Evolutionary conservation across 2,329 filamentous ascomycete species (phyloP).

Genomic region (Aspergillus brasiliensis): DNA sequence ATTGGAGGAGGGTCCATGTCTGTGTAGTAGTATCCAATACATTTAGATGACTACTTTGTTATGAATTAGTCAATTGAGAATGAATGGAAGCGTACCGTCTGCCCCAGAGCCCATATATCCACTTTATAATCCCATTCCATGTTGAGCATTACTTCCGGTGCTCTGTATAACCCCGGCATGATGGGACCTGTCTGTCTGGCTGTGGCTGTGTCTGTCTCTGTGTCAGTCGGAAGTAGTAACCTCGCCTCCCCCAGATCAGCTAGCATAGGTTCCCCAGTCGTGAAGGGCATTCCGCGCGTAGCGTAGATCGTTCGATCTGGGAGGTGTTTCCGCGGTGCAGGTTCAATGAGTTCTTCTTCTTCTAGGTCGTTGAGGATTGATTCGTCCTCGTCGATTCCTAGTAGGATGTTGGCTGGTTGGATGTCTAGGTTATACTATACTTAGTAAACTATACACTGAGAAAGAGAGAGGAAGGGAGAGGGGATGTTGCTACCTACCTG

Average conservation of each 20-base stretch:
- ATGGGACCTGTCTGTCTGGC: slow-evolving; percentile 29
- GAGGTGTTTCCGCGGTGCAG: slow-evolving; percentile 44
- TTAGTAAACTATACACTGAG: not conserved
- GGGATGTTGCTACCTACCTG: slow-evolving; percentile 16
- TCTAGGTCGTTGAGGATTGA: slow-evolving; percentile 39
- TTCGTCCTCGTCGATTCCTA: slow-evolving; percentile 36
- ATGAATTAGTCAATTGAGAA: not conserved
- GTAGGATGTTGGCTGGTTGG: slow-evolving; percentile 47
- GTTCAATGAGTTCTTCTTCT: slow-evolving; percentile 39
- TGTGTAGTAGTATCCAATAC: slow-evolving; percentile 6
- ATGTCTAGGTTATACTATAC: slow-evolving; percentile 32
- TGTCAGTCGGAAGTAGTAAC: not conserved
- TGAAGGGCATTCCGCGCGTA: slow-evolving; percentile 39
- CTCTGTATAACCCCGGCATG: slow-evolving; percentile 24
- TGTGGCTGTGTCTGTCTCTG: slow-evolving; percentile 24
- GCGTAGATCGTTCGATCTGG: slow-evolving; percentile 42
- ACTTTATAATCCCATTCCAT: slow-evolving; percentile 45
- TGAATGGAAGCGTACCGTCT: slow-evolving; percentile 41
- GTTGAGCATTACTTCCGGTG: slow-evolving; percentile 46
- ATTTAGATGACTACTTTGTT: slow-evolving; percentile 5
- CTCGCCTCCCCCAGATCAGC: slow-evolving; percentile 52
- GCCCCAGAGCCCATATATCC: slow-evolving; percentile 53
- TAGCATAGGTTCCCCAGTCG: slow-evolving; percentile 38
- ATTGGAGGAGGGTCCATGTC: slow-evolving; percentile 49
- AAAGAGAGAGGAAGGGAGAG: not conserved